phyloP scores from a whole-genome alignment of 768 basidiomycete species.

The Rhodosporidiobolus sp. region DNA sequence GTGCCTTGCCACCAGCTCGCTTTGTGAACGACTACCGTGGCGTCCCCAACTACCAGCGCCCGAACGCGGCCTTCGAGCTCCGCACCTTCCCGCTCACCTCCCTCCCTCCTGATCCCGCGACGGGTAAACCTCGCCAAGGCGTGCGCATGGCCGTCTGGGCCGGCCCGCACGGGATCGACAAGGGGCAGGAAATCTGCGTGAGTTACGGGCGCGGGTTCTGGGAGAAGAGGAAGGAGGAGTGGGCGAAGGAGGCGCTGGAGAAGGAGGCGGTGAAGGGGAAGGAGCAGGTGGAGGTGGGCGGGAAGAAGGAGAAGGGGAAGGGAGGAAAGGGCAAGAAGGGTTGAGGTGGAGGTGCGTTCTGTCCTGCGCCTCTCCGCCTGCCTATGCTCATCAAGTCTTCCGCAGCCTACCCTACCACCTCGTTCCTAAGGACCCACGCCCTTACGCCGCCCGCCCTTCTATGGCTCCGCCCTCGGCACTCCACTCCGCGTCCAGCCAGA shows the following conservation, averaged over 20 bases:
- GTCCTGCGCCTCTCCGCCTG: not conserved
- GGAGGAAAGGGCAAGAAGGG: not conserved
- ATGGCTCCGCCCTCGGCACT: too few species aligned
- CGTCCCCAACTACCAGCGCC: constrained; percentile 55
- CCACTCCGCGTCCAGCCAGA: too few species aligned
- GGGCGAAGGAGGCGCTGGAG: constrained; percentile 48
- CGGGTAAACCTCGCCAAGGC: not conserved
- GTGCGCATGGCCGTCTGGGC: constrained; percentile 76
- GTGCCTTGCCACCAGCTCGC: constrained; percentile 54
- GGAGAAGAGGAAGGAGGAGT: constrained; percentile 66
- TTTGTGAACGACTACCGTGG: constrained; percentile 91
- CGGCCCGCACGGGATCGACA: constrained; percentile 59
- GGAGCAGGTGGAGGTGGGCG: not conserved
- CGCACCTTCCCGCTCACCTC: constrained; percentile 6
- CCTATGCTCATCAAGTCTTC: not conserved
- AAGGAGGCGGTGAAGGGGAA: not conserved
- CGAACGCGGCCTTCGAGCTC: constrained; percentile 69
- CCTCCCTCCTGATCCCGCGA: not conserved
- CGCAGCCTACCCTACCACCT: too few species aligned
- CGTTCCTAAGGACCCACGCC: too few species aligned
- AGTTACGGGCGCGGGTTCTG: constrained; percentile 66
- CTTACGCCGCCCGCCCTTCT: too few species aligned
- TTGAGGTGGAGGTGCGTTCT: not conserved
- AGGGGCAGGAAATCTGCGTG: constrained; percentile 79
- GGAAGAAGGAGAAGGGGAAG: not conserved